These are phyloP conservation scores for Globisporangium solare DNA, from an alignment of 352 stramenopile species.

Conservation along the genomic window DNA sequence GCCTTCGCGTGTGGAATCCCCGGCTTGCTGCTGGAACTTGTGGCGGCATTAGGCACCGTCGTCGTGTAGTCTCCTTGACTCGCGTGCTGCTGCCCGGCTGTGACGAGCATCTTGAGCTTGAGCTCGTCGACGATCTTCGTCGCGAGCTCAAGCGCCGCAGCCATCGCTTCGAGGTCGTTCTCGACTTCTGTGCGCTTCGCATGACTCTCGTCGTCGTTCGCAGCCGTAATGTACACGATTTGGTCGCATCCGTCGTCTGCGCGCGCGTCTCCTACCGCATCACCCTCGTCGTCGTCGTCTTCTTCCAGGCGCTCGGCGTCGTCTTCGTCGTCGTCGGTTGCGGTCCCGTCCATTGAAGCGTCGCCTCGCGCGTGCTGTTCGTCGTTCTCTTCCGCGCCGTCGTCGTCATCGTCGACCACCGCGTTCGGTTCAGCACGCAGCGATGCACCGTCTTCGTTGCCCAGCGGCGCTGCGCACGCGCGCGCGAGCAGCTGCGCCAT, in stretches of 20 bases:
- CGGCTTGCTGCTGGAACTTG: slow-evolving; percentile 12
- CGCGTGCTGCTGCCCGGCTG: slow-evolving; percentile 37
- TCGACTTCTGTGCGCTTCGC: slow-evolving; percentile 15
- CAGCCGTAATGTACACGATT: background rate
- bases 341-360: slow-evolving; percentile 1
- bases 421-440: slow-evolving; percentile 9
- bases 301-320: slow-evolving; percentile 19
- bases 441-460: background rate
- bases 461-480: slow-evolving; percentile 26
- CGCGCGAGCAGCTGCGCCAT: slow-evolving; percentile 43
- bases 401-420: background rate
- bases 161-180: slow-evolving; percentile 38
- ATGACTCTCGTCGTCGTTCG: slow-evolving; percentile 11
- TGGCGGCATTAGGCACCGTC: slow-evolving; percentile 4
- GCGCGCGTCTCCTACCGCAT: slow-evolving; percentile 30
- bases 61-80: slow-evolving; percentile 15
- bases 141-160: slow-evolving; percentile 44
- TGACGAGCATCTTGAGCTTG: slow-evolving; percentile 47
- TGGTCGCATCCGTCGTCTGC: slow-evolving; percentile 22
- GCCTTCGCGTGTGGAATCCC: slow-evolving; percentile 45
- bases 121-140: slow-evolving; percentile 56
- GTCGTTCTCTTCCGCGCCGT: slow-evolving; percentile 9
- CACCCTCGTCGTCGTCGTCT: slow-evolving; percentile 30
- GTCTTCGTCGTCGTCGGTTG: slow-evolving; percentile 14
- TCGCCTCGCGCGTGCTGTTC: slow-evolving; percentile 18